A percentile compares a stretch with the other conserved stretches of the same genome.
Conservation (phyloP, 1,284 basidiomycete species). For the Trametes versicolor region DNA sequence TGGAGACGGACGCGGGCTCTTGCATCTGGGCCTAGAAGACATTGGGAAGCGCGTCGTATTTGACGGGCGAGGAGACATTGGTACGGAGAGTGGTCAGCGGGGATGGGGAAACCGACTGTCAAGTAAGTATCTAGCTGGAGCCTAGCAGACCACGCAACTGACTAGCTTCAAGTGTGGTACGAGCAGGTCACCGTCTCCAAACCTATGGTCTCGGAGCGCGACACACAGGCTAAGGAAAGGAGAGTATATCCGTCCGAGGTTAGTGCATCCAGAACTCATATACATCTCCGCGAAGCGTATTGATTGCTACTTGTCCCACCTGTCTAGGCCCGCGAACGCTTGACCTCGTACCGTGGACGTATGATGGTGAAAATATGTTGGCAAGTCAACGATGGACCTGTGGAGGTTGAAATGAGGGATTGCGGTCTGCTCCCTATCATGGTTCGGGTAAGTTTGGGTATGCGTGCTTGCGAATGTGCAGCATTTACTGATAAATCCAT, state of each 20-base stretch:
- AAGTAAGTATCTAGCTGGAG: conserved; percentile 61
- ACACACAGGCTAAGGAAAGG: conserved; percentile 78
- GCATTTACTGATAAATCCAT: background rate
- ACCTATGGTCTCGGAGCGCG: conserved; percentile 91
- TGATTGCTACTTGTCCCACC: background rate
- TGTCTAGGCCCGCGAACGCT: conserved; percentile 86
- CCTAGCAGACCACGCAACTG: conserved; percentile 7
- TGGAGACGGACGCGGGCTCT: conserved; percentile 81
- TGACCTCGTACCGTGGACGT: conserved; percentile 91
- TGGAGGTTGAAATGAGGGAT: conserved; percentile 83
- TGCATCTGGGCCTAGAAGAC: conserved; percentile 85
- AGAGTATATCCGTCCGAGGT: conserved; percentile 93
- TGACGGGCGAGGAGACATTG: conserved; percentile 74
- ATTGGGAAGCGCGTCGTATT: conserved; percentile 93
- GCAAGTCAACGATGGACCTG: conserved; percentile 81
- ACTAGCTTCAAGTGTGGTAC: conserved; percentile 80
- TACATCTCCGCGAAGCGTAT: background rate
- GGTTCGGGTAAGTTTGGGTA: conserved; percentile 80
- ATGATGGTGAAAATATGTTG: conserved; percentile 93
- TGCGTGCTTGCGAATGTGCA: background rate
- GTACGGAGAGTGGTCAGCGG: conserved; percentile 60
- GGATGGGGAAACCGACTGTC: conserved; percentile 85
- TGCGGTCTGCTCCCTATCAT: conserved; percentile 96
- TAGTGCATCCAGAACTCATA: conserved; percentile 35
- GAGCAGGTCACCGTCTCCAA: conserved; percentile 86